These are phyloP conservation scores for Phalaenopsis hybrid DNA, from an alignment of 116 monocot species.

Conservation along the genomic window DNA sequence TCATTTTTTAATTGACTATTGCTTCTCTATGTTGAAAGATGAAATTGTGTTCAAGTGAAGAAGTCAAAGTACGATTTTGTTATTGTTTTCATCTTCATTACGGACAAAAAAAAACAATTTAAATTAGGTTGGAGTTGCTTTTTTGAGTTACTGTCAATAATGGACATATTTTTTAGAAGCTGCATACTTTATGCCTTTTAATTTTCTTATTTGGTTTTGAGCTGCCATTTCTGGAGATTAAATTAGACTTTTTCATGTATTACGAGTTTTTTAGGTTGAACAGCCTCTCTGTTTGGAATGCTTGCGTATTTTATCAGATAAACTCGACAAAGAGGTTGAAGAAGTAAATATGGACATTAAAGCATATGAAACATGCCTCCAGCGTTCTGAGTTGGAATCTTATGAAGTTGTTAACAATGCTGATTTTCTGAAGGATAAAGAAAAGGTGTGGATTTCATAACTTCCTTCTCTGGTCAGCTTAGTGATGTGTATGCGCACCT, in stretches of 20 bases:
- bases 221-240: not conserved
- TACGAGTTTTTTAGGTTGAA: conserved; percentile 54
- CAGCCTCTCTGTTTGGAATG: conserved; percentile 97
- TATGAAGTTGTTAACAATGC: conserved; percentile 59
- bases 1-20: not conserved
- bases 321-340: conserved; percentile 89
- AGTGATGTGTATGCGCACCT: not conserved
- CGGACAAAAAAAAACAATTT: not conserved
- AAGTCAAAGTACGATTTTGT: not conserved
- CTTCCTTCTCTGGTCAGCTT: not conserved
- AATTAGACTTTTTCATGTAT: not conserved
- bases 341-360: conserved; percentile 92
- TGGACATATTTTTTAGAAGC: not conserved
- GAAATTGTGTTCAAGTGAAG: not conserved
- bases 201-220: not conserved
- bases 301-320: conserved; percentile 82
- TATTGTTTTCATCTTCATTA: not conserved
- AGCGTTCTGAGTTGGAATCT: conserved; percentile 51
- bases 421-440: conserved; percentile 77
- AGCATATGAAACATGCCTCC: conserved; percentile 82
- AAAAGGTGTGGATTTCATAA: conserved; percentile 44
- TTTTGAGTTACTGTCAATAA: not conserved
- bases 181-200: not conserved
- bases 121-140: not conserved
- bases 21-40: not conserved